Conservation (phyloP, 208 protist genomes). For the Trypanosoma avium region DNA sequence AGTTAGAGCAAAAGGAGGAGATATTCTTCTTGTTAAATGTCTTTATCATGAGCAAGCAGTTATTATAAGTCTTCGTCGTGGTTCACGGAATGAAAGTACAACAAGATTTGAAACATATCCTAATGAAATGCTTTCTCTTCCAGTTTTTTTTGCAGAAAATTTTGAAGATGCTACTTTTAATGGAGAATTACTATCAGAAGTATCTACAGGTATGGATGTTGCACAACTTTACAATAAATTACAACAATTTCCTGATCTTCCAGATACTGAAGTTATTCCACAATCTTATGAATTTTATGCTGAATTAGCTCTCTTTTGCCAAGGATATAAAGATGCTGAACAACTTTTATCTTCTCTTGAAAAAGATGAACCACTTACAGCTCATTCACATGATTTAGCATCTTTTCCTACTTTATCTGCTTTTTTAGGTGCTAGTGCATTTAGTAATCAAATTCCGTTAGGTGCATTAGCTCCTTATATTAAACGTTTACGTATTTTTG, state of each 20-base stretch:
- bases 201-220: conserved; percentile 37
- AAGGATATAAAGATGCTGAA: conserved; percentile 36
- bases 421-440: conserved; percentile 53
- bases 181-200: conserved; percentile 38
- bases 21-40: conserved; percentile 68
- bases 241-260: conserved; percentile 25
- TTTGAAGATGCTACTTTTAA: conserved; percentile 54
- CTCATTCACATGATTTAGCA: conserved; percentile 70
- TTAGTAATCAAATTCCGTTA: conserved; percentile 53
- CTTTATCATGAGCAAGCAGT: conserved; percentile 56
- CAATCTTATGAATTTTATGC: conserved; percentile 79
- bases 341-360: neutral
- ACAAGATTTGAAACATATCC: conserved; percentile 57
- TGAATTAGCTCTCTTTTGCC: conserved; percentile 75
- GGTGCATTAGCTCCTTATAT: conserved; percentile 67
- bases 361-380: conserved; percentile 10
- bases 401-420: conserved; percentile 50
- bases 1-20: conserved; percentile 50
- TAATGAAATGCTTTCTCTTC: conserved; percentile 48
- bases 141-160: conserved; percentile 63
- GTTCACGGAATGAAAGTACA: conserved; percentile 37
- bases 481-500: conserved; percentile 63
- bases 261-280: conserved; percentile 26
- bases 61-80: conserved; percentile 52
- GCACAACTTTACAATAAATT: conserved; percentile 57